Percentiles rank a stretch among this genome's conserved stretches.
Evolutionary conservation across 352 stramenopile genomes (phyloP).

Genomic region (Pseudoperonospora humuli): DNA sequence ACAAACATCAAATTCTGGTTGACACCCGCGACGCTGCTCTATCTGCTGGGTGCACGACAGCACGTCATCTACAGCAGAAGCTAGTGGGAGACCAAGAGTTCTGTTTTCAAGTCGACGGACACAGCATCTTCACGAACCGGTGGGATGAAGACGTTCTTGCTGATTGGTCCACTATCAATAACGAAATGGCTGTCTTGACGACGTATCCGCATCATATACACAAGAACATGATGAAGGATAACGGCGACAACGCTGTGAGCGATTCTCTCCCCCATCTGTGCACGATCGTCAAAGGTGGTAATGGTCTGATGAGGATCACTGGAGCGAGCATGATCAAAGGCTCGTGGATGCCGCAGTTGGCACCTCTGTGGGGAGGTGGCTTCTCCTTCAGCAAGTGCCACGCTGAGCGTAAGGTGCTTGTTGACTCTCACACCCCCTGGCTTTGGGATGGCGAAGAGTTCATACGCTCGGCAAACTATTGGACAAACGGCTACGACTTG

Average conservation of each 20-base stretch:
- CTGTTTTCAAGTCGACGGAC: constrained; percentile 72
- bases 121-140: constrained; percentile 76
- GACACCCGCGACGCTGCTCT: constrained; percentile 59
- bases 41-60: constrained; percentile 60
- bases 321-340: constrained; percentile 62
- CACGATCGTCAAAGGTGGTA: constrained; percentile 45
- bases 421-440: constrained; percentile 71
- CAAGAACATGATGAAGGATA: constrained; percentile 51
- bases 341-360: constrained; percentile 58
- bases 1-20: constrained; percentile 51
- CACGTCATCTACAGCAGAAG: constrained; percentile 67
- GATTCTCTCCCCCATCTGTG: constrained; percentile 63
- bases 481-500: constrained; percentile 61
- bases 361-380: constrained; percentile 58
- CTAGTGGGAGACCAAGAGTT: constrained; percentile 63
- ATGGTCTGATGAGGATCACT: constrained; percentile 49
- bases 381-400: constrained; percentile 78
- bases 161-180: constrained; percentile 58
- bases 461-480: constrained; percentile 42
- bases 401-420: constrained; percentile 46
- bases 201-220: constrained; percentile 72
- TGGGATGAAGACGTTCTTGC: constrained; percentile 62
- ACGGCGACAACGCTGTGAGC: constrained; percentile 59
- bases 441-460: constrained; percentile 67
- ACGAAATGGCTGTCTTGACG: constrained; percentile 75